A percentile compares a stretch with the other conserved stretches of the same genome.
Evolutionary conservation across 257 asterid genomes (phyloP).

Genomic region (Nicotiana otophora): DNA sequence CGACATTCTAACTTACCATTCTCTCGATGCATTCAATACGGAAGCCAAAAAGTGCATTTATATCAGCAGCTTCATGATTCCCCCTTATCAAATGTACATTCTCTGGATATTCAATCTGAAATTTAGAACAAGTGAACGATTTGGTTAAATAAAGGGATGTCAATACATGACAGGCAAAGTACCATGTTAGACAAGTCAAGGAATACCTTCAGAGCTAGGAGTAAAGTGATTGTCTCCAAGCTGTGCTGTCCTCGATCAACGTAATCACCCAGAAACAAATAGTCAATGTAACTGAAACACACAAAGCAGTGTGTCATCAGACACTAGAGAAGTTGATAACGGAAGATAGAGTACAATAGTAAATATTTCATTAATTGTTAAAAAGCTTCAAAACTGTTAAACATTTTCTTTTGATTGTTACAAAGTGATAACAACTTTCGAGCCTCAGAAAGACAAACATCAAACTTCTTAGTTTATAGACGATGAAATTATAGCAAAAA

Average conservation of each 20-base stretch:
- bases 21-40: slow-evolving; percentile 99
- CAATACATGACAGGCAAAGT: not conserved
- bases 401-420: not conserved
- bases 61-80: slow-evolving; percentile 99
- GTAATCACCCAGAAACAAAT: slow-evolving; percentile 94
- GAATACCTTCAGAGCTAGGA: slow-evolving; percentile 91
- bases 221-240: slow-evolving; percentile 97
- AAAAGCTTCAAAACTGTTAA: not conserved
- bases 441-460: slow-evolving; percentile 8
- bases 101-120: slow-evolving; percentile 92
- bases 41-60: slow-evolving; percentile 96
- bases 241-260: slow-evolving; percentile 99
- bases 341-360: not conserved
- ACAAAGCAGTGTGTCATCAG: slow-evolving; percentile 12
- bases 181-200: not conserved
- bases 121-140: slow-evolving; percentile 9
- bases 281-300: slow-evolving; percentile 84
- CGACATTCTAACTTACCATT: slow-evolving; percentile 55
- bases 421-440: not conserved
- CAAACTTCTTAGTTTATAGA: slow-evolving; percentile 2
- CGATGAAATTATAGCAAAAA: not conserved
- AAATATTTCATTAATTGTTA: not conserved
- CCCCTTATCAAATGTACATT: slow-evolving; percentile 96
- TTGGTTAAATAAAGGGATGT: not conserved
- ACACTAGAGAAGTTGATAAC: not conserved